Percentiles rank a stretch among this genome's conserved stretches.
Conservation (phyloP, 176 grass and related monocot genomes). For the Oropetium thomaeum region DNA sequence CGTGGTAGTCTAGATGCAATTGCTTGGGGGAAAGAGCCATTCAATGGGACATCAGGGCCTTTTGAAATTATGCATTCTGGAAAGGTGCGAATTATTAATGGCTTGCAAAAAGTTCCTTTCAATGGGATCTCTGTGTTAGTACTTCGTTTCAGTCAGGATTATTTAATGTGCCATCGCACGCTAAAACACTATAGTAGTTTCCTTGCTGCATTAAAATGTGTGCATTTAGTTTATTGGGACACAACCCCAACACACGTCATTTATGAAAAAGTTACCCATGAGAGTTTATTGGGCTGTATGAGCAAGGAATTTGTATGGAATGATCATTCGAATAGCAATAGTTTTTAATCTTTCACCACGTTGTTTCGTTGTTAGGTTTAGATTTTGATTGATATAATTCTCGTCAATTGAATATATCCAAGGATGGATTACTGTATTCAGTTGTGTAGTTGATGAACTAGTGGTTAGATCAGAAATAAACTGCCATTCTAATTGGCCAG, state of each 20-base stretch:
- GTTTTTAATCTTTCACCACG: neutral
- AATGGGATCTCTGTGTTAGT: neutral
- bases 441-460: constrained; percentile 9
- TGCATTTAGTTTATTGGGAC: constrained; percentile 21
- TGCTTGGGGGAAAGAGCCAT: constrained; percentile 88
- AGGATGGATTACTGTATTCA: neutral
- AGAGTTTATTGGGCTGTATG: neutral
- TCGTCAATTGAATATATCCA: neutral
- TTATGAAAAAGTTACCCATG: constrained; percentile 20
- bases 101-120: constrained; percentile 4
- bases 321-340: neutral
- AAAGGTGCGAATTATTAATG: constrained; percentile 46
- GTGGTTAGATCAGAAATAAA: neutral
- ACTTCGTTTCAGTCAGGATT: neutral
- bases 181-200: neutral
- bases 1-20: constrained; percentile 73
- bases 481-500: too few species aligned
- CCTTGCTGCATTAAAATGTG: constrained; percentile 10
- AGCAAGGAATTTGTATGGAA: neutral
- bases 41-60: constrained; percentile 65
- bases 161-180: neutral
- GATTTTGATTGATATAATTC: neutral
- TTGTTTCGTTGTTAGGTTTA: constrained; percentile 10
- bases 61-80: constrained; percentile 69
- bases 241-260: constrained; percentile 13